Conservation (phyloP, 2,329 filamentous ascomycete genomes). For the Chrysoporthe puriensis region DNA sequence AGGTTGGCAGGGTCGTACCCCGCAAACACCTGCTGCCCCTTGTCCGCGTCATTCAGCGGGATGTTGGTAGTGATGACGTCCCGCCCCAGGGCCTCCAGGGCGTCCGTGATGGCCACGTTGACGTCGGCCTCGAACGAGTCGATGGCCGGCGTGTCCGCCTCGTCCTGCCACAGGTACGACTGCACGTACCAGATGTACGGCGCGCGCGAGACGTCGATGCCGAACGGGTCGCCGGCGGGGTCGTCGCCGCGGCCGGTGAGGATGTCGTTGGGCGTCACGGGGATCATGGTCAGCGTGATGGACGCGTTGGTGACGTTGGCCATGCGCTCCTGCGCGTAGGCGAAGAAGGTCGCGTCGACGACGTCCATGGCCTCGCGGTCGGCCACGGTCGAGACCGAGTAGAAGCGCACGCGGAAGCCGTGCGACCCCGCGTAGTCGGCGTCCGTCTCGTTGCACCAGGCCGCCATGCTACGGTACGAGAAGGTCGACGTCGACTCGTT, state of each 20-base stretch:
- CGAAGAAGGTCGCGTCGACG: constrained; percentile 16
- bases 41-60: constrained; percentile 21
- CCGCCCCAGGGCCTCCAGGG: constrained; percentile 4
- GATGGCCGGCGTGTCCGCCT: background rate
- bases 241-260: background rate
- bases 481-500: constrained; percentile 6
- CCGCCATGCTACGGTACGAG: background rate
- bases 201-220: background rate
- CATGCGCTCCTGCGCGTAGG: background rate
- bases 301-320: background rate
- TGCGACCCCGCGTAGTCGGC: background rate
- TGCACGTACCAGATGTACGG: constrained; percentile 9
- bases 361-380: constrained; percentile 14
- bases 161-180: background rate
- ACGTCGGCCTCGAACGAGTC: constrained; percentile 2
- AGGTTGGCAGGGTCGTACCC: constrained; percentile 13
- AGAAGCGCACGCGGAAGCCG: background rate
- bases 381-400: constrained; percentile 9
- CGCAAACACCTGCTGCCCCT: constrained; percentile 14
- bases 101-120: background rate
- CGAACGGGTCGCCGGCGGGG: constrained; percentile 3
- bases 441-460: constrained; percentile 10
- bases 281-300: constrained; percentile 5
- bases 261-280: background rate
- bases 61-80: background rate